Base-by-base conservation (phyloP, 495 filamentous ascomycete genomes). In the Aspergillus bridgeri region DNA sequence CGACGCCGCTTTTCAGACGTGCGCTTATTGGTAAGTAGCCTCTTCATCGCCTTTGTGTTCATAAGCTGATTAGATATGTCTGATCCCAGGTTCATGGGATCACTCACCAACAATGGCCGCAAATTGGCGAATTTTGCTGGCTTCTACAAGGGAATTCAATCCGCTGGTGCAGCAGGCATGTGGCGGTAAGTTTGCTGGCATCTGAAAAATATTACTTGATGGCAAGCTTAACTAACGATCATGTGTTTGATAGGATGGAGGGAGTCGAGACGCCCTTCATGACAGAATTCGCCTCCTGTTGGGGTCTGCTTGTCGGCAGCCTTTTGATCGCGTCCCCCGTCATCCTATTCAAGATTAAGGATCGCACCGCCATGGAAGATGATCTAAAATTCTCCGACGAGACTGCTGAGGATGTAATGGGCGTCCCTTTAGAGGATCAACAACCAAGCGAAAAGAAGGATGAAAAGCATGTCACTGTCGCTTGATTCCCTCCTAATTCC, bases 131-230 rank as follows among this genome's bases (percentile, higher is more conserved):
- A 96, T 77, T 89, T 94, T 65, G 86, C 91, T 29, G 93, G 93
- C 53, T 96, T 93, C 79, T 96, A 96, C 82, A 96, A 96, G 68
- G 90, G 90, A n/a, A 89, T 98, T 63, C 93, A 97, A 73, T 94
- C 90, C 25, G 91, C 90, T n/a, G 93, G 91, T 59, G 85, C 86
- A 6, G 92, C 91, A n/a, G 82, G 93, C 48, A 89, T 88, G 66
- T 96, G 89, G 89, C 80, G 86, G 75, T 77, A 72, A 65, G 70
- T 67, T 18, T 53, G 23, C 1, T 38, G 33, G 17, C 71, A 15
- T 48, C 6, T 43, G n/a, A 18, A 5, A 5, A 33, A 29, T 17
- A 50, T 47, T 19, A 33, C 25, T 21, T 9, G 19, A 50, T 8
- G 48, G 9, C 22, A 18, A 42, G 17, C 23, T 11, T 7, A 3